Percentiles rank a stretch among this genome's conserved stretches.
Conservation (phyloP, 192 early-diverging fungal species). For the Backusella macrospora region DNA sequence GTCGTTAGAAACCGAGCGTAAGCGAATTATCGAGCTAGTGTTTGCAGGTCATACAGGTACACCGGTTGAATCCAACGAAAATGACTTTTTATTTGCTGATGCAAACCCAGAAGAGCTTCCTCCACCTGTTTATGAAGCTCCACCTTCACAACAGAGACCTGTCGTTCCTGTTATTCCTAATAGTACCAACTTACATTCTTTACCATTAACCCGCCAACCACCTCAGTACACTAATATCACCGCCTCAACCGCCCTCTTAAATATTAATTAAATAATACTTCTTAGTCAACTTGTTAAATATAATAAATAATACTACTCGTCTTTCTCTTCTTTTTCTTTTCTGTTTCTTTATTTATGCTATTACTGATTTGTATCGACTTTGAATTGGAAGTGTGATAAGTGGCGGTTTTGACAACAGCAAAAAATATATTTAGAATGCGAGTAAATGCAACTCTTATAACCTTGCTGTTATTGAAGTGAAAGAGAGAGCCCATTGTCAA, state of each 20-base stretch:
- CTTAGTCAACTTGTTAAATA: neutral
- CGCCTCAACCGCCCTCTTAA: neutral
- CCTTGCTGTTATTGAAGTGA: no score
- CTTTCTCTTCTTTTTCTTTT: neutral
- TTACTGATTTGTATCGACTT: neutral
- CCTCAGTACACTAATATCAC: slow-evolving; percentile 2
- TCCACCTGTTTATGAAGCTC: slow-evolving; percentile 35
- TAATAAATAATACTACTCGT: neutral
- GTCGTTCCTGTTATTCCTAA: neutral
- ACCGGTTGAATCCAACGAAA: neutral
- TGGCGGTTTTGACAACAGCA: neutral
- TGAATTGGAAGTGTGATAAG: no score
- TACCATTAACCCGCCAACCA: slow-evolving; percentile 1
- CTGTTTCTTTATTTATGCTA: neutral
- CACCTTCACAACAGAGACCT: neutral
- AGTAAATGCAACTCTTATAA: no score
- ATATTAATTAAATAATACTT: neutral
- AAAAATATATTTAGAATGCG: no score
- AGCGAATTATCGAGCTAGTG: slow-evolving; percentile 19
- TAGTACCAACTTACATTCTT: neutral
- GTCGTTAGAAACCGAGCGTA: slow-evolving; percentile 10
- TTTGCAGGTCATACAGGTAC: slow-evolving; percentile 7
- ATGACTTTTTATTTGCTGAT: neutral
- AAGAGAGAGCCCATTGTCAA: no score
- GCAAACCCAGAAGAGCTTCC: slow-evolving; percentile 4